Base-by-base conservation (phyloP, 1,139 yeast genomes). In the Diutina sp. region DNA sequence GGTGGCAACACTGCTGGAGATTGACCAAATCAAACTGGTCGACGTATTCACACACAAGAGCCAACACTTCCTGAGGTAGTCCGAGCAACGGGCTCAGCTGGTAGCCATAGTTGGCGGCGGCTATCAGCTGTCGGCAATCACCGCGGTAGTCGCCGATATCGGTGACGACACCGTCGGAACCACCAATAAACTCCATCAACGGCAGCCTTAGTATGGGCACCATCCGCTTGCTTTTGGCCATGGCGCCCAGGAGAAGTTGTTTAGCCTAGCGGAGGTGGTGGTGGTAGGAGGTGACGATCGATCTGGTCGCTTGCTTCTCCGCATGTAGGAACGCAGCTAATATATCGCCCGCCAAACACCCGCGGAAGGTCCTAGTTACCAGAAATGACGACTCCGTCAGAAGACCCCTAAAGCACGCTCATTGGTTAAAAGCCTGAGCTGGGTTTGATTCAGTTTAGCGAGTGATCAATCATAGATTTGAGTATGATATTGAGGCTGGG, bases 1-100 rank as follows among this genome's bases (percentile, higher is more conserved):
- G 56, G 0, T 64, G 58, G 57, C 73, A 68, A 1, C 71, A 67
- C 25, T 59, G 55, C 64, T 66, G 65, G 21, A 72, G 57, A 51
- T 61, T 66, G 6, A 66, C 62, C 58, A 73, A 62, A 57, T 72
- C 77, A 61, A 61, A 72, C 56, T 73, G 78, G 57, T 63, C 66
- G 12, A 73, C 73, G 57, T 67, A 61, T 30, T 62, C 59, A 28
- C 61, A 55, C 7, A 63, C 48, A 2, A 18, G 25, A 9, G n/a
- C 29, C n/a, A 50, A 6, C 9, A 50, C 18, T 16, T 29, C 29
- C n/a, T 14, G 6, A 2, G 53, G 41, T 1, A 50, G 45, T 16
- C 8, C 5, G 8, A 50, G 45, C 21, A 50, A 18, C 28, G 3
- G 14, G 9, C 52, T 29, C 45, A 6, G 45, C 7, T 12, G 45